phyloP scores from a whole-genome alignment of 371 early-diverging fungal genomes.

The Actinomucor elegans region DNA sequence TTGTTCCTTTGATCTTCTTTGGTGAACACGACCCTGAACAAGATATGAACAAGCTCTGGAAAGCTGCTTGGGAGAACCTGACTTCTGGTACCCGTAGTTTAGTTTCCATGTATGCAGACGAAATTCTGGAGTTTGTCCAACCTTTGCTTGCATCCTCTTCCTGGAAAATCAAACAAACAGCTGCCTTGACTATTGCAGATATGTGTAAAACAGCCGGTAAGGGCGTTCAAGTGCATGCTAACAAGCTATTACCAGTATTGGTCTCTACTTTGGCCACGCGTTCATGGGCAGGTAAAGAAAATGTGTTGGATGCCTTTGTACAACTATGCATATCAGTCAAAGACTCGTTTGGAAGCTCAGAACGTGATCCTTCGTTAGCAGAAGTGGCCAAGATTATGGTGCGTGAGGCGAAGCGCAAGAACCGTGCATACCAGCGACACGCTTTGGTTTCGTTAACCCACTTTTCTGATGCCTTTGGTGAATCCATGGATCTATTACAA shows the following conservation, averaged over 20 bases:
- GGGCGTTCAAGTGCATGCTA: constrained; percentile 40
- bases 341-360: constrained; percentile 32
- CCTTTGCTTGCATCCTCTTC: constrained; percentile 63
- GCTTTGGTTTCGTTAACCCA: constrained; percentile 66
- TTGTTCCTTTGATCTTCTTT: constrained; percentile 76
- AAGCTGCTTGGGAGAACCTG: constrained; percentile 82
- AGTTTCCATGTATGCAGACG: constrained; percentile 57
- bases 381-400: constrained; percentile 59
- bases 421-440: constrained; percentile 66
- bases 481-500: constrained; percentile 52
- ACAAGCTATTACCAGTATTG: constrained; percentile 61
- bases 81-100: constrained; percentile 71
- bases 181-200: constrained; percentile 69
- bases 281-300: constrained; percentile 90
- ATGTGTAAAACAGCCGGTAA: constrained; percentile 51
- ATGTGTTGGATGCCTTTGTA: constrained; percentile 72
- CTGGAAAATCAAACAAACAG: constrained; percentile 81
- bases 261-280: constrained; percentile 70
- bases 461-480: constrained; percentile 57
- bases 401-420: constrained; percentile 74
- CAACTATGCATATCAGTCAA: constrained; percentile 59
- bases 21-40: constrained; percentile 75
- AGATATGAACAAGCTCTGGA: constrained; percentile 64
- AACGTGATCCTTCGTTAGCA: constrained; percentile 31
- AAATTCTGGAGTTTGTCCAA: constrained; percentile 60